Conservation (phyloP, 1,284 basidiomycete species). For the Cutaneotrichosporon cyanovorans region DNA sequence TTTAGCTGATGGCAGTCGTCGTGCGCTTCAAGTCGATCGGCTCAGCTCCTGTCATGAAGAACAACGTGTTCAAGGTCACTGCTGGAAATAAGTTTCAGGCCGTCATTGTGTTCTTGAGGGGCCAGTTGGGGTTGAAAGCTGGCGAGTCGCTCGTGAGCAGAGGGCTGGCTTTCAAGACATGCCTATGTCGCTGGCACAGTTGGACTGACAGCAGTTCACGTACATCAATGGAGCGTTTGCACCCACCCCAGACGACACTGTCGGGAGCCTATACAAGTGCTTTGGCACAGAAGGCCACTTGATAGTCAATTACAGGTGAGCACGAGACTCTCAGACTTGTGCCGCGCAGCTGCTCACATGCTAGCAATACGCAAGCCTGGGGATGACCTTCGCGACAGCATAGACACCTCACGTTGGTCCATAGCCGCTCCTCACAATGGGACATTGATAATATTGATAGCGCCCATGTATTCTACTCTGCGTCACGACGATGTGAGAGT, state of each 20-base stretch:
- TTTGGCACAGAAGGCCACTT: constrained; percentile 88
- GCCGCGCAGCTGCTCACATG: background rate
- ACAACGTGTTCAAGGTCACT: constrained; percentile 97
- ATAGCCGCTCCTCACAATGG: no score
- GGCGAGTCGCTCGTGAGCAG: constrained; percentile 74
- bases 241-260: constrained; percentile 85
- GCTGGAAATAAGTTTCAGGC: constrained; percentile 91
- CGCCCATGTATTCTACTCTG: no score
- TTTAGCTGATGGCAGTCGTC: constrained; percentile 62
- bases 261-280: constrained; percentile 75
- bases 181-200: background rate
- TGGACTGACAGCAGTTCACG: constrained; percentile 62
- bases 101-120: constrained; percentile 86
- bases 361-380: constrained; percentile 40
- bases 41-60: constrained; percentile 96
- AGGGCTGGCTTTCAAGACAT: no score
- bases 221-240: constrained; percentile 98
- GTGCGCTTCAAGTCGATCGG: constrained; percentile 98
- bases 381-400: constrained; percentile 22
- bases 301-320: constrained; percentile 91
- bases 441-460: no score
- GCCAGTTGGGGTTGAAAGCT: constrained; percentile 80
- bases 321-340: no score
- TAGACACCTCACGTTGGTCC: no score
- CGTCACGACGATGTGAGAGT: no score